Base-by-base conservation (phyloP, 1,284 basidiomycete genomes). In the Irpex sp. region DNA sequence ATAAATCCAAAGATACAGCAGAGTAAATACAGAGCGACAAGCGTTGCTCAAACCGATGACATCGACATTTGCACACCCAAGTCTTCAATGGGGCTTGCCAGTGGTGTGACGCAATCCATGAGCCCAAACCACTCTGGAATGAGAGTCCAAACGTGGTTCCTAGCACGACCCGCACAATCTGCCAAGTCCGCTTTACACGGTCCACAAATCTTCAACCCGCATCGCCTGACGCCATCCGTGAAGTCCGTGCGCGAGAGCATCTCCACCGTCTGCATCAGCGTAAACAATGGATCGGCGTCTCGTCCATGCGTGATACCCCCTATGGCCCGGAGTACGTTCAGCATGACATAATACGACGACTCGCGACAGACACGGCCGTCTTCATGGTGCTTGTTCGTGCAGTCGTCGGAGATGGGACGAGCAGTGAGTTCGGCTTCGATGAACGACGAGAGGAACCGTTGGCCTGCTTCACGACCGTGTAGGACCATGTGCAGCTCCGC, bases 181-280 rank as follows among this genome's bases (percentile, higher is more conserved):
- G 77, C 75, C 71, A 91, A 87, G 62, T 88, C 88, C 35, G 73
- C 72, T 71, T 86, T 88, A 66, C 89, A 91, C 37, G 79, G 69
- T 49, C 77, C 74, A 68, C 89, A 91, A 63, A 90, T 81, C 70
- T 78, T 79, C 67, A 91, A 69, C 58, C 84, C 86, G 64, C 84
- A 80, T 70, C 79, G 77, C 63, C 76, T 76, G 64, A 79, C 78
- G 7, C 86, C 88, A 71, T 88, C 85, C 53, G 83, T 83, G 70
- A 89, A 89, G 72, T 90, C 89, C 62, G 80, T 85, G 57, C 89
- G 77, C 26, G 80, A 79, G 57, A 91, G 78, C 89, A 91, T 90
- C 66, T 89, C 87, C 54, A 79, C 77, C 17, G 86, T 85, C 72
- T 90, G 89, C 7, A 78, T 68, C 49, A 91, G 80, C 62, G 88